A percentile compares a stretch with the other conserved stretches of the same genome.
Conservation (phyloP, 805 yeast species). For the Candida nonsorbophila region DNA sequence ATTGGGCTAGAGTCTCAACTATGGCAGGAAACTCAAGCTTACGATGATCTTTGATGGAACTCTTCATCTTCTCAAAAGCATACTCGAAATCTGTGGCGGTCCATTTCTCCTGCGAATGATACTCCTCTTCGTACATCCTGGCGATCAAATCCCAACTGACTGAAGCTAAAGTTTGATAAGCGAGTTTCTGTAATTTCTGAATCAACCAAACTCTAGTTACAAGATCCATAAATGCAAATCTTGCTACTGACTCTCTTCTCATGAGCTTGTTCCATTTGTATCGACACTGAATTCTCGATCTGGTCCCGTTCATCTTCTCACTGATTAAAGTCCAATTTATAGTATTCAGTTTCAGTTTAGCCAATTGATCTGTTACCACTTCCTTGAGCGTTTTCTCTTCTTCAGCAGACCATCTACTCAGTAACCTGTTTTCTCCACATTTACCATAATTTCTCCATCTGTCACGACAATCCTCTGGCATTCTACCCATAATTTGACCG, state of each 20-base stretch:
- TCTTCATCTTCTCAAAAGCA: constrained; percentile 57
- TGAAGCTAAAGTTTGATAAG: constrained; percentile 17
- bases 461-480: constrained; percentile 98
- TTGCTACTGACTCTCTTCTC: constrained; percentile 45
- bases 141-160: constrained; percentile 33
- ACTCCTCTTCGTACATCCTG: constrained; percentile 21
- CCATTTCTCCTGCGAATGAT: constrained; percentile 32
- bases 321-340: constrained; percentile 91
- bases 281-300: constrained; percentile 91
- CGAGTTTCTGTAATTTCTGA: constrained; percentile 19
- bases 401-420: constrained; percentile 71
- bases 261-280: constrained; percentile 89
- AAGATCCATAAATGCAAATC: constrained; percentile 26
- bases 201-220: constrained; percentile 35
- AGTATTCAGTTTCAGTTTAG: constrained; percentile 13
- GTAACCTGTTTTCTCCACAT: constrained; percentile 74
- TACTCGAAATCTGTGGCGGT: constrained; percentile 55
- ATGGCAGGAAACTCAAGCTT: constrained; percentile 10
- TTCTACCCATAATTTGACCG: constrained; percentile 74
- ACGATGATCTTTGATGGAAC: constrained; percentile 40
- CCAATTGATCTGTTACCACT: constrained; percentile 16
- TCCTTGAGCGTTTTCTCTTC: constrained; percentile 61
- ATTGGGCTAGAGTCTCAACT: constrained; percentile 11
- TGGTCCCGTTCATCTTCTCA: constrained; percentile 81
- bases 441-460: constrained; percentile 94